phyloP scores from a whole-genome alignment of 495 filamentous ascomycete species.

The Penicillium alfredii region DNA sequence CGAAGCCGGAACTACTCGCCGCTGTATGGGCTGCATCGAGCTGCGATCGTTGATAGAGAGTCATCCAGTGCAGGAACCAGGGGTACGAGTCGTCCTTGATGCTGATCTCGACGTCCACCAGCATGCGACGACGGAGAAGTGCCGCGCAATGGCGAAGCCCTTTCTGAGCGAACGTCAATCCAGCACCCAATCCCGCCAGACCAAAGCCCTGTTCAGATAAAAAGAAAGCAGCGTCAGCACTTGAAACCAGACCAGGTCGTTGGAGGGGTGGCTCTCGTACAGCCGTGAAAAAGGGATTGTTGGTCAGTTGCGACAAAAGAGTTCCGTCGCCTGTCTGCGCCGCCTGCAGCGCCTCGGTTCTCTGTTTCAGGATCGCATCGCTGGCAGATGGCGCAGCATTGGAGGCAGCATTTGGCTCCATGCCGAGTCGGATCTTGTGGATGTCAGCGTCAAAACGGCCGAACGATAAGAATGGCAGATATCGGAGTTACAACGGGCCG shows the following conservation, averaged over 20 bases:
- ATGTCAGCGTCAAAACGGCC: conserved; percentile 4
- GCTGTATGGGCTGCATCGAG: conserved; percentile 32
- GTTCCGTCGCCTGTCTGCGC: conserved; percentile 32
- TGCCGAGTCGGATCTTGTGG: conserved; percentile 28
- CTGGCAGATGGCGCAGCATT: conserved; percentile 31
- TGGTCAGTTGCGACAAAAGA: conserved; percentile 50
- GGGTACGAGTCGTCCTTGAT: conserved; percentile 87
- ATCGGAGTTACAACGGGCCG: conserved; percentile 35
- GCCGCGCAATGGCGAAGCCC: conserved; percentile 60
- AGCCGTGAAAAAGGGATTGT: conserved; percentile 65
- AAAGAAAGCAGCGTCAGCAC: conserved; percentile 3
- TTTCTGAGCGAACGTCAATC: conserved; percentile 66
- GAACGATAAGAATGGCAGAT: conserved; percentile 19
- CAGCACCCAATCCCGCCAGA: conserved; percentile 78
- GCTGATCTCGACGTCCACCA: conserved; percentile 92
- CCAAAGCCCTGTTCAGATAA: conserved; percentile 58
- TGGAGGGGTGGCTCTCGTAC: conserved; percentile 33
- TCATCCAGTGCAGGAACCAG: conserved; percentile 94
- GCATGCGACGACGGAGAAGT: conserved; percentile 74
- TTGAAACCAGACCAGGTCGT: no score
- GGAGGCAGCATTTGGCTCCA: conserved; percentile 37
- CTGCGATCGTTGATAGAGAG: conserved; percentile 63
- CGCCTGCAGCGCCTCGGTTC: conserved; percentile 28
- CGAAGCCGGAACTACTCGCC: conserved; percentile 36
- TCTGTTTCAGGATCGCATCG: conserved; percentile 38